A percentile compares a stretch with the other conserved stretches of the same genome.
These are phyloP conservation scores for Trichoderma endophyticum DNA, from an alignment of 2,329 filamentous ascomycete genomes.

Conservation along the genomic window DNA sequence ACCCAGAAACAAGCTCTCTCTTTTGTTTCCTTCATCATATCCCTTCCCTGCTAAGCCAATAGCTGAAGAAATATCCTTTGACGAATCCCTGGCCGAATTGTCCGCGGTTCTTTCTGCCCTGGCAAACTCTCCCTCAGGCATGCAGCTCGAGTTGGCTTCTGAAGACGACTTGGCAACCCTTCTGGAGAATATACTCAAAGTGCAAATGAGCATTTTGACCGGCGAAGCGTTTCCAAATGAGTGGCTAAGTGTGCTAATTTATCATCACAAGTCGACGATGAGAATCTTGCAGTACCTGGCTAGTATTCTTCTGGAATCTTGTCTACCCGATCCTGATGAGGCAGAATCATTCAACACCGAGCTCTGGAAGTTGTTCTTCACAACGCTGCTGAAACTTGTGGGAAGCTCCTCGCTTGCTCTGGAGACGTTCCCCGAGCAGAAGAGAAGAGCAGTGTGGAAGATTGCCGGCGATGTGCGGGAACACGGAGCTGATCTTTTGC, in stretches of 20 bases:
- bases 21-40: conserved; percentile 86
- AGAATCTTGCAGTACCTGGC: conserved; percentile 79
- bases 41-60: conserved; percentile 78
- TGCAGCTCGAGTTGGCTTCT: conserved; percentile 68
- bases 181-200: conserved; percentile 73
- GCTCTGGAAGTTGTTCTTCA: conserved; percentile 91
- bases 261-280: conserved; percentile 88
- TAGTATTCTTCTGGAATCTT: conserved; percentile 73
- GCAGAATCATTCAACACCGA: conserved; percentile 90
- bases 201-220: conserved; percentile 83
- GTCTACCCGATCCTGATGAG: conserved; percentile 85
- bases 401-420: conserved; percentile 84
- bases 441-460: conserved; percentile 94
- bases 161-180: conserved; percentile 73
- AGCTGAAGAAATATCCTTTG: conserved; percentile 61
- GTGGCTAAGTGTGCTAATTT: conserved; percentile 93
- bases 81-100: conserved; percentile 85
- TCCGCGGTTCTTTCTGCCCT: conserved; percentile 82
- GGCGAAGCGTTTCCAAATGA: conserved; percentile 84
- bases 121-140: conserved; percentile 66
- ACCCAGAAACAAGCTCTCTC: conserved; percentile 67
- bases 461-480: conserved; percentile 96
- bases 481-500: conserved; percentile 80
- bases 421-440: conserved; percentile 96
- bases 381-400: conserved; percentile 81